Conservation (phyloP, 2,329 filamentous ascomycete genomes). For the Didymella exigua region DNA sequence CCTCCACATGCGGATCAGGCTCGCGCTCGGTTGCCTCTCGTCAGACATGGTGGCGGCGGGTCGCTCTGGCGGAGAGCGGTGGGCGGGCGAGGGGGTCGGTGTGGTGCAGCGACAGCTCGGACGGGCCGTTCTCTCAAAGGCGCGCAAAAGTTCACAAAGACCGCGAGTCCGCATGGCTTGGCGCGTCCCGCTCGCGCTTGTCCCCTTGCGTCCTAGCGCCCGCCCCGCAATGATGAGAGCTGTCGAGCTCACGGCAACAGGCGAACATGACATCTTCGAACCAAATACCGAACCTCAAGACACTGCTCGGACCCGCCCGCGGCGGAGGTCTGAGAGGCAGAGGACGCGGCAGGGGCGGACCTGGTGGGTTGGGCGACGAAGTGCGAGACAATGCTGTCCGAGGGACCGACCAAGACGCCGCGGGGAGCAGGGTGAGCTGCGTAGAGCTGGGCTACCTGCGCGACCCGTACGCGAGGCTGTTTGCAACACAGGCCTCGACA, state of each 20-base stretch:
- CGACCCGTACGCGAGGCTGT: constrained; percentile 76
- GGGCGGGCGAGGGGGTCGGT: constrained; percentile 14
- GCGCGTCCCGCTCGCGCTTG: constrained; percentile 1
- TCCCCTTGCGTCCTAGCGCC: constrained; percentile 22
- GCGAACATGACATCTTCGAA: constrained; percentile 66
- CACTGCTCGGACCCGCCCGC: constrained; percentile 59
- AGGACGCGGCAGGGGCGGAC: constrained; percentile 48
- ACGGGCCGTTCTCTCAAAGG: constrained; percentile 29
- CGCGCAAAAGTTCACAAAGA: constrained; percentile 35
- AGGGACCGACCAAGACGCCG: constrained; percentile 89
- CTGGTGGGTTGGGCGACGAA: constrained; percentile 33
- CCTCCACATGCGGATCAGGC: constrained; percentile 76
- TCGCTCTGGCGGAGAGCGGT: constrained; percentile 4
- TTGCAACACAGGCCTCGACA: constrained; percentile 63
- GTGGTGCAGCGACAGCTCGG: constrained; percentile 11
- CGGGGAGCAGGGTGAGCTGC: constrained; percentile 85
- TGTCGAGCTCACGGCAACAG: constrained; percentile 23
- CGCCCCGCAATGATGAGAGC: constrained; percentile 31
- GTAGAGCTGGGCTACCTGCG: constrained; percentile 83
- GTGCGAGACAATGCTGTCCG: constrained; percentile 78
- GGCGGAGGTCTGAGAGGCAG: constrained; percentile 56
- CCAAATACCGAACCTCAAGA: constrained; percentile 78
- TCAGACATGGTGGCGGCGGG: constrained; percentile 35
- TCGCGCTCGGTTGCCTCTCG: constrained; percentile 28
- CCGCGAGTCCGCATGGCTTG: not conserved